These are phyloP conservation scores for Xanthoconium purpureum DNA, from an alignment of 768 basidiomycete genomes.

Conservation along the genomic window DNA sequence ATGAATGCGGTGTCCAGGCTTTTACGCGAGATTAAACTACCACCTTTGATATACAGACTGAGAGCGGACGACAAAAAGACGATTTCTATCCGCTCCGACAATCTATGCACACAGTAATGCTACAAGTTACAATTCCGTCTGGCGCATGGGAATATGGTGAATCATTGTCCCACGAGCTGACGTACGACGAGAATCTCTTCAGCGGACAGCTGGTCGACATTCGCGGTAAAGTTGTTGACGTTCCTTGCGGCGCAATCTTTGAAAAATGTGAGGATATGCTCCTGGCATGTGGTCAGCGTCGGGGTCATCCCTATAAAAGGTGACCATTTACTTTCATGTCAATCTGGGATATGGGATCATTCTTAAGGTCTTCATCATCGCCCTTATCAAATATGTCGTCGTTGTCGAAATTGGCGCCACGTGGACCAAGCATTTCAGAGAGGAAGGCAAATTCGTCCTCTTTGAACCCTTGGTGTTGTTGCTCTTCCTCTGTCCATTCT, in stretches of 20 bases:
- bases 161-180: slow-evolving; percentile 39
- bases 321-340: slow-evolving; percentile 59
- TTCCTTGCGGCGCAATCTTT: slow-evolving; percentile 64
- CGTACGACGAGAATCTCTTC: slow-evolving; percentile 72
- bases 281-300: slow-evolving; percentile 37
- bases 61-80: neutral
- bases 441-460: slow-evolving; percentile 81
- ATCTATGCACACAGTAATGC: slow-evolving; percentile 13
- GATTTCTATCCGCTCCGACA: neutral
- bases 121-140: slow-evolving; percentile 4
- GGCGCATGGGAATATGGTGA: neutral
- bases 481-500: slow-evolving; percentile 93
- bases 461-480: slow-evolving; percentile 53
- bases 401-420: slow-evolving; percentile 70
- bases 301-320: neutral
- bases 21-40: neutral
- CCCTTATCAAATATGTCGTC: slow-evolving; percentile 71
- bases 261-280: slow-evolving; percentile 68
- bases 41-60: neutral
- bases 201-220: slow-evolving; percentile 62
- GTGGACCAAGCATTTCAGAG: slow-evolving; percentile 78
- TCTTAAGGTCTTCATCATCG: slow-evolving; percentile 85
- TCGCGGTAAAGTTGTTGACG: slow-evolving; percentile 55
- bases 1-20: neutral
- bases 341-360: slow-evolving; percentile 82